Evolutionary conservation across 345 rosid genomes (phyloP).

Genomic region (Acer yangbiense): DNA sequence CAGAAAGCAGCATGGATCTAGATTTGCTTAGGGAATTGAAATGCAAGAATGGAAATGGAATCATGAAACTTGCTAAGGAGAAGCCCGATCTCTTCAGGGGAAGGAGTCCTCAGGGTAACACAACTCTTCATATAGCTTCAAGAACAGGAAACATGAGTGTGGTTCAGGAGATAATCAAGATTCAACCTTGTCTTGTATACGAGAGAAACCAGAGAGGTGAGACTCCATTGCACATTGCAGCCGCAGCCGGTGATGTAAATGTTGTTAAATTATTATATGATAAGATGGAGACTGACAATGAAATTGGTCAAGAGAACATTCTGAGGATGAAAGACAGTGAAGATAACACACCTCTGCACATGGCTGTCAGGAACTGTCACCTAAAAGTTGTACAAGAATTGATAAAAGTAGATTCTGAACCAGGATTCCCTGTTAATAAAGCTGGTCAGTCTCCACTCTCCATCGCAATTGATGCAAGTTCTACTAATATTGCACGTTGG

Average conservation of each 20-base stretch:
- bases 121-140: background rate
- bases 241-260: background rate
- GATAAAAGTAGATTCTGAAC: background rate
- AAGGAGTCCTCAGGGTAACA: background rate
- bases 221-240: constrained; percentile 5
- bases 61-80: no score
- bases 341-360: constrained; percentile 10
- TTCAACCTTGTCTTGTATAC: background rate
- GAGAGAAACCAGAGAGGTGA: background rate
- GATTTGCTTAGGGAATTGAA: no score
- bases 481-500: background rate
- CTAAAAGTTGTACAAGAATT: background rate
- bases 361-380: background rate
- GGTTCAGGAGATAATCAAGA: background rate
- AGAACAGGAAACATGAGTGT: background rate
- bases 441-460: constrained; percentile 5
- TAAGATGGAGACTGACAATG: no score
- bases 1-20: no score
- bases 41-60: no score
- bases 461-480: constrained; percentile 10
- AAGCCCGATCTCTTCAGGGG: no score
- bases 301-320: no score
- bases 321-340: background rate
- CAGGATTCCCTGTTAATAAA: background rate
- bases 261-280: background rate